Evolutionary conservation across 1,139 yeast genomes (phyloP), one percentile per base, ranked within the genome.

Genomic region (Pichia sp.): DNA sequence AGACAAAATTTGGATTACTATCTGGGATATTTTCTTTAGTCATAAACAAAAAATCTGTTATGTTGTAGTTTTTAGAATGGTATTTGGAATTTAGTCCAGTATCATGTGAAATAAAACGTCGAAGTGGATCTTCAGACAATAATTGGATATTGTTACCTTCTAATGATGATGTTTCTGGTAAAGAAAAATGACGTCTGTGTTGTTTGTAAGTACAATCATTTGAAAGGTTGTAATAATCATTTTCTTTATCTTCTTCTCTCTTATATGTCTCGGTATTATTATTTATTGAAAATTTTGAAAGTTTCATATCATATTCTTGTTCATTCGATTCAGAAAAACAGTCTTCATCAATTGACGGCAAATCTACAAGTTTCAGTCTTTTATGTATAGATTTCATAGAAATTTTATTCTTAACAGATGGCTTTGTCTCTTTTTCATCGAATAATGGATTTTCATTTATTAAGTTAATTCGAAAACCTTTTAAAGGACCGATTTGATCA

Each of bases 91-190:
- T 53, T 40, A 63, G 48, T 6, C 61, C 66, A 1, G 63, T 61
- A 39, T 62, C 66, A 46, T 57, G 55, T 1, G 66, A 63, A 11
- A 53, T 56, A 48, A 60, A 60, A 48, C 61, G 66, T 40, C 64
- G 48, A 18, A 64, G 49, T 11, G 50, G 37, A 18, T 47, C 54
- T 25, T 41, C 43, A 26, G 42, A 33, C 9, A 40, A 36, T n/a
- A 40, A 11, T 6, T 6, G 27, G 36, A 45, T 9, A 28, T 40
- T 42, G 29, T 33, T 30, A 10, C 18, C 34, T n/a, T 39, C 38
- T 9, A 33, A 5, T 3, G 48, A 41, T 7, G 53, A 50, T 4
- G 58, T 53, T 26, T 53, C 61, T 7, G 63, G 63, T 32, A 59
- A 40, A 2, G 63, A 60, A 18, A 32, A 38, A 39, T 53, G 58